Evolutionary conservation across 2,329 filamentous ascomycete genomes (phyloP).

Genomic region (Aspergillus pseudoglaucus): DNA sequence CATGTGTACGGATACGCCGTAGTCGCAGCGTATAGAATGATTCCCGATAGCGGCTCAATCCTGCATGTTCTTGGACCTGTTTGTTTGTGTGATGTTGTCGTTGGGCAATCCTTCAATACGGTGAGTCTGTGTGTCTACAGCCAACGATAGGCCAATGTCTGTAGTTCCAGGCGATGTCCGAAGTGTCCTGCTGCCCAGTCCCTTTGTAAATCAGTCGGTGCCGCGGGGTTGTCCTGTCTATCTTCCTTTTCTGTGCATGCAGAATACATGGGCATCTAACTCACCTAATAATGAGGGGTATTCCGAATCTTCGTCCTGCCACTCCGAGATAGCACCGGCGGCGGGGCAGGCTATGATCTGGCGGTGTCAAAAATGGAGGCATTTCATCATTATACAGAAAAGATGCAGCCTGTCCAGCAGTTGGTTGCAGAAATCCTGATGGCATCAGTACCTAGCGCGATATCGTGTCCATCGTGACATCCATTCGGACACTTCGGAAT

Average conservation of each 20-base stretch:
- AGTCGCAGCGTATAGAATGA: neutral
- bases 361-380: slow-evolving; percentile 9
- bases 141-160: slow-evolving; percentile 4
- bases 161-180: slow-evolving; percentile 6
- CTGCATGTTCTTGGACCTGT: neutral
- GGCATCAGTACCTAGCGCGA: slow-evolving; percentile 3
- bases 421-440: neutral
- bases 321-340: slow-evolving; percentile 1
- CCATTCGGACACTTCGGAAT: slow-evolving; percentile 31
- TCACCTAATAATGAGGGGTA: slow-evolving; percentile 7
- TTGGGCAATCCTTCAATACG: neutral
- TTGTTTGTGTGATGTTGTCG: neutral
- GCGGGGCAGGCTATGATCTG: slow-evolving; percentile 7
- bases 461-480: slow-evolving; percentile 22
- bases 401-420: no score
- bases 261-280: slow-evolving; percentile 16
- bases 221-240: neutral
- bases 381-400: neutral
- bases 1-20: neutral
- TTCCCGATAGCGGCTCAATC: neutral
- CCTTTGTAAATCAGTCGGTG: no score
- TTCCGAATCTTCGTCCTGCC: no score
- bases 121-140: neutral
- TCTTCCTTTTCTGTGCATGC: slow-evolving; percentile 16
- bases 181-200: slow-evolving; percentile 1